These are phyloP conservation scores for Triangularia setosa DNA, from an alignment of 2,329 filamentous ascomycete genomes.

Conservation along the genomic window DNA sequence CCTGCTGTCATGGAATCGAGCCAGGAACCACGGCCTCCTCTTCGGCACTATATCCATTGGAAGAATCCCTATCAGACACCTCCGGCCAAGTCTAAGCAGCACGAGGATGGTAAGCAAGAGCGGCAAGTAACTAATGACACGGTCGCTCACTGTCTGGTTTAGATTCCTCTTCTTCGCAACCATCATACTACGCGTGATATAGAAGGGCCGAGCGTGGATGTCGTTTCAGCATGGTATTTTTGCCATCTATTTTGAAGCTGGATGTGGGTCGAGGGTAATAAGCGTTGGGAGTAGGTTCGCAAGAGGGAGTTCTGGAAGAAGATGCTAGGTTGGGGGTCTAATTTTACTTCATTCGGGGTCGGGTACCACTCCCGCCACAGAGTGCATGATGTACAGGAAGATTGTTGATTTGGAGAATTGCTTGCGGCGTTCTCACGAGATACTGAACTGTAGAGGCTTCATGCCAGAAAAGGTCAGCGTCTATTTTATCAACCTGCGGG, in stretches of 20 bases:
- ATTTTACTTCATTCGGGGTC: background rate
- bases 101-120: background rate
- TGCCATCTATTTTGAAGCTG: too few relatives aligned
- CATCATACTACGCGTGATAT: background rate
- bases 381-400: background rate
- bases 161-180: background rate
- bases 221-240: too few relatives aligned
- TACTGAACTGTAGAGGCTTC: background rate
- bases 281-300: background rate
- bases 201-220: too few relatives aligned
- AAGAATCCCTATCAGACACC: constrained; percentile 12
- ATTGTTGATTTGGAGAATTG: background rate
- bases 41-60: constrained; percentile 20
- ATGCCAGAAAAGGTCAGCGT: background rate
- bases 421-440: background rate
- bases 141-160: background rate
- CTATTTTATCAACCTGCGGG: background rate
- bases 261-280: background rate
- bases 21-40: constrained; percentile 5
- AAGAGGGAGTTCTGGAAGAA: background rate
- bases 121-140: background rate
- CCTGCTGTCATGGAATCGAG: background rate
- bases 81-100: background rate
- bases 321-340: background rate
- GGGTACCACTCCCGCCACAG: background rate